These are phyloP conservation scores for Terfezia claveryi DNA, from an alignment of 495 filamentous ascomycete species.

Conservation along the genomic window DNA sequence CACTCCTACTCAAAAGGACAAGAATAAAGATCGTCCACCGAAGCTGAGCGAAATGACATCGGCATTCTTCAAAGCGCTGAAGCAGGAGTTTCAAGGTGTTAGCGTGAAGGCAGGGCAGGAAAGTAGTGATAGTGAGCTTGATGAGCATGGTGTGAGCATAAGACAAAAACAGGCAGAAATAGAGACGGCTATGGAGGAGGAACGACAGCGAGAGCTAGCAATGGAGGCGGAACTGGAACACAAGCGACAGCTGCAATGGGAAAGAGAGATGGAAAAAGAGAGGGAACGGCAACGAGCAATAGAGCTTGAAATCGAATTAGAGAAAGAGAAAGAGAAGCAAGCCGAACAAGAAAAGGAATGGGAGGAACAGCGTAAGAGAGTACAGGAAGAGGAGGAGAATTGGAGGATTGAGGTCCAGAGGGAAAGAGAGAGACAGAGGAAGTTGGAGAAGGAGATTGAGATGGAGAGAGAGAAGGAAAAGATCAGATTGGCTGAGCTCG, in stretches of 20 bases:
- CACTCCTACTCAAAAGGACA: not conserved
- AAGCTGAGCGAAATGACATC: conserved; percentile 11
- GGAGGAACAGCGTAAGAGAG: conserved; percentile 9
- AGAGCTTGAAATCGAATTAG: conserved; percentile 8
- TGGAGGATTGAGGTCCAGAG: conserved; percentile 8
- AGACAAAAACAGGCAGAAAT: conserved; percentile 1
- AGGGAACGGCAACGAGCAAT: conserved; percentile 4
- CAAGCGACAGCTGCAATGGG: conserved; percentile 1
- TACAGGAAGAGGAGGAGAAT: conserved; percentile 5
- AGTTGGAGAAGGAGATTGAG: conserved; percentile 8
- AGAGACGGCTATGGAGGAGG: conserved; percentile 5
- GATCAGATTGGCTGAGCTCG: conserved; percentile 3
- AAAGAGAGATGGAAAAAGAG: conserved; percentile 8
- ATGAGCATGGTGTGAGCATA: conserved; percentile 4
- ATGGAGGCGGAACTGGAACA: conserved; percentile 3
- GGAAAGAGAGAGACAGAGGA: conserved; percentile 4
- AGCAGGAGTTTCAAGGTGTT: conserved; percentile 15
- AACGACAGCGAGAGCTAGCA: conserved; percentile 1
- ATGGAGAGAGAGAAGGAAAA: conserved; percentile 2
- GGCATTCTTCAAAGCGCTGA: conserved; percentile 17
- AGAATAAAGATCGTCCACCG: not conserved
- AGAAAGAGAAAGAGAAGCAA: conserved; percentile 10
- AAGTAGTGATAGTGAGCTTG: not conserved
- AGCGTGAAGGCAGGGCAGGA: not conserved
- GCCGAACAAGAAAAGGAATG: not conserved